Evolutionary conservation across 768 basidiomycete genomes (phyloP).

Genomic region (Neoboletus brunneissimus): DNA sequence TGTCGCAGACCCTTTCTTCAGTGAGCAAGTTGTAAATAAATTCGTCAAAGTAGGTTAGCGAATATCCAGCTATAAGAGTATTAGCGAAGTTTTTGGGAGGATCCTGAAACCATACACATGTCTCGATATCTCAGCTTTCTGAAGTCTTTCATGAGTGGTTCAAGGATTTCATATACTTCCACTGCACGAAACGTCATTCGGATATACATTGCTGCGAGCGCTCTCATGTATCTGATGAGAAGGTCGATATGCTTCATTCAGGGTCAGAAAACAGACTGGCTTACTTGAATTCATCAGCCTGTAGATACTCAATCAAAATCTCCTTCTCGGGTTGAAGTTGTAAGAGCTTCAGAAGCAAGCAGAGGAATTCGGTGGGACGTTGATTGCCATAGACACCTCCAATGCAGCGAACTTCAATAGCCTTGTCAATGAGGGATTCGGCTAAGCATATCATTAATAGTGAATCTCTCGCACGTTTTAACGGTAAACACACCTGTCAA

Average conservation of each 20-base stretch:
- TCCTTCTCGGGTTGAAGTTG: conserved; percentile 99
- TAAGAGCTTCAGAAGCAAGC: conserved; percentile 87
- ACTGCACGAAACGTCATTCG: conserved; percentile 90
- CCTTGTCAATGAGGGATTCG: conserved; percentile 90
- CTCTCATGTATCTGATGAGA: conserved; percentile 77
- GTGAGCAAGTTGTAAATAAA: conserved; percentile 80
- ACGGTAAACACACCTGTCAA: conserved; percentile 64
- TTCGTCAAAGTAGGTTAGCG: conserved; percentile 86
- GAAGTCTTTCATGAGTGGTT: conserved; percentile 93
- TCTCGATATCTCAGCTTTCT: conserved; percentile 80
- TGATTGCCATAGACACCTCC: conserved; percentile 97
- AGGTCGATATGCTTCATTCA: background rate
- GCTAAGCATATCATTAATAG: conserved; percentile 45
- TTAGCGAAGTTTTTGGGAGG: background rate
- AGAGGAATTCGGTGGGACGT: conserved; percentile 90
- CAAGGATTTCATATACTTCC: conserved; percentile 90
- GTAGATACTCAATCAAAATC: conserved; percentile 91
- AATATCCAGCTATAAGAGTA: conserved; percentile 68
- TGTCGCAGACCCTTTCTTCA: conserved; percentile 94
- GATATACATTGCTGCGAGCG: conserved; percentile 89
- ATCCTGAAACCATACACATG: conserved; percentile 56
- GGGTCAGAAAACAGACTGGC: conserved; percentile 26
- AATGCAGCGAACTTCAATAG: conserved; percentile 74
- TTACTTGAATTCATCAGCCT: conserved; percentile 98
- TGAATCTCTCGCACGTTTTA: background rate